These are phyloP conservation scores for Fusarium irregulare DNA, from an alignment of 2,329 filamentous ascomycete species.

Conservation along the genomic window DNA sequence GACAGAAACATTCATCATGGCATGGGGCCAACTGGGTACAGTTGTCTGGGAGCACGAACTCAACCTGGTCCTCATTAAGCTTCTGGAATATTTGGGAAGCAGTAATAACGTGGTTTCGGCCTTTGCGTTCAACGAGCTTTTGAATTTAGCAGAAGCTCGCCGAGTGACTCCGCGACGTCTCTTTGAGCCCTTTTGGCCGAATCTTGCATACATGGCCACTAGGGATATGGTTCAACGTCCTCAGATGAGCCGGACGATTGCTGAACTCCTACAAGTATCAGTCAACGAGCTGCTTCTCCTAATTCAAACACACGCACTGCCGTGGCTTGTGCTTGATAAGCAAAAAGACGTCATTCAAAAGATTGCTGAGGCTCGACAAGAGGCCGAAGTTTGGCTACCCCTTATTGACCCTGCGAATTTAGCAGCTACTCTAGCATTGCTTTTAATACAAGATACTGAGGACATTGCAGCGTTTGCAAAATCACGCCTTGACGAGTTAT, in stretches of 20 bases:
- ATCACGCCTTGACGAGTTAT: slow-evolving; percentile 74
- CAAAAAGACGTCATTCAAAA: slow-evolving; percentile 82
- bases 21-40: slow-evolving; percentile 86
- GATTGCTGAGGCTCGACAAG: slow-evolving; percentile 81
- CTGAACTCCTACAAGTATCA: slow-evolving; percentile 81
- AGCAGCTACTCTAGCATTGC: slow-evolving; percentile 67
- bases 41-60: slow-evolving; percentile 83
- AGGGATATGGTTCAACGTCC: slow-evolving; percentile 84
- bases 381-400: slow-evolving; percentile 68
- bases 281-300: slow-evolving; percentile 78
- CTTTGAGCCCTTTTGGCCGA: slow-evolving; percentile 90
- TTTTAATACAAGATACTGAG: slow-evolving; percentile 67
- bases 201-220: slow-evolving; percentile 81
- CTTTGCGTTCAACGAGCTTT: slow-evolving; percentile 84
- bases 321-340: slow-evolving; percentile 84
- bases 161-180: slow-evolving; percentile 73
- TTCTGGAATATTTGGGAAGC: slow-evolving; percentile 89
- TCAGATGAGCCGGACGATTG: slow-evolving; percentile 83
- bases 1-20: slow-evolving; percentile 86
- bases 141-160: slow-evolving; percentile 75
- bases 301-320: slow-evolving; percentile 84
- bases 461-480: slow-evolving; percentile 74
- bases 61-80: slow-evolving; percentile 83
- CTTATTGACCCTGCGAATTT: slow-evolving; percentile 68
- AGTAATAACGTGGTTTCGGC: slow-evolving; percentile 82